phyloP scores from a whole-genome alignment of 2,329 filamentous ascomycete species.

The Alternaria sp. region DNA sequence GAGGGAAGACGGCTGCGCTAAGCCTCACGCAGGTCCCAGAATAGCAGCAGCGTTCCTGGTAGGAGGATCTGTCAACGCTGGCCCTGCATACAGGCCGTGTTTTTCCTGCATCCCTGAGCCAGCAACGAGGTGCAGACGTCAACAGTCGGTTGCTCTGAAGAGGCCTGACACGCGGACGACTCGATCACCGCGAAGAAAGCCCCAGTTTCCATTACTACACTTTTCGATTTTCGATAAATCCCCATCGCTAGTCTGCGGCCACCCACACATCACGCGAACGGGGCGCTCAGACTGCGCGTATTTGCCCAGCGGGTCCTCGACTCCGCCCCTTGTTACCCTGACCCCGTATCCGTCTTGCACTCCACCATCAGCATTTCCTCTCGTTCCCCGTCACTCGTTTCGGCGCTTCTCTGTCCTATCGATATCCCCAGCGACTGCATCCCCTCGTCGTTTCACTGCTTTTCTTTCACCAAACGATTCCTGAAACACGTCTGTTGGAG shows the following conservation, averaged over 20 bases:
- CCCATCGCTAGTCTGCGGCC: slow-evolving; percentile 28
- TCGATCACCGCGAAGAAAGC: background rate
- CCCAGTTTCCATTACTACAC: background rate
- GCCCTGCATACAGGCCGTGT: slow-evolving; percentile 10
- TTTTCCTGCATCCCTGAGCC: slow-evolving; percentile 10
- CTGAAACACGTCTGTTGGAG: slow-evolving; percentile 9
- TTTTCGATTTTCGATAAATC: slow-evolving; percentile 13
- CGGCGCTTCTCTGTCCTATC: slow-evolving; percentile 25
- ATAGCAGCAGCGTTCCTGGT: slow-evolving; percentile 12
- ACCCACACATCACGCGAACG: slow-evolving; percentile 17
- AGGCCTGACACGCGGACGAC: background rate
- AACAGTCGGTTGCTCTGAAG: slow-evolving; percentile 1
- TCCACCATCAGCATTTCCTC: slow-evolving; percentile 31
- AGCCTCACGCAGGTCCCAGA: slow-evolving; percentile 11
- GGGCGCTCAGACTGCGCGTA: slow-evolving; percentile 17
- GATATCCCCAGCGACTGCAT: slow-evolving; percentile 13
- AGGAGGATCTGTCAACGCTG: background rate
- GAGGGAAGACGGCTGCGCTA: background rate
- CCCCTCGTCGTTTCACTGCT: slow-evolving; percentile 16
- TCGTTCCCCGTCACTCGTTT: slow-evolving; percentile 45
- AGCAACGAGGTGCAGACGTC: slow-evolving; percentile 2
- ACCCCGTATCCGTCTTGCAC: slow-evolving; percentile 23
- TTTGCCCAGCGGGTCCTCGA: slow-evolving; percentile 28
- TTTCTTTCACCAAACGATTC: slow-evolving; percentile 10
- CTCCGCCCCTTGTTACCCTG: slow-evolving; percentile 27